Percentiles rank a stretch among this genome's conserved stretches.
These are phyloP conservation scores for Volvox reticuliferus DNA, from an alignment of 139 green algal species.

Conservation along the genomic window DNA sequence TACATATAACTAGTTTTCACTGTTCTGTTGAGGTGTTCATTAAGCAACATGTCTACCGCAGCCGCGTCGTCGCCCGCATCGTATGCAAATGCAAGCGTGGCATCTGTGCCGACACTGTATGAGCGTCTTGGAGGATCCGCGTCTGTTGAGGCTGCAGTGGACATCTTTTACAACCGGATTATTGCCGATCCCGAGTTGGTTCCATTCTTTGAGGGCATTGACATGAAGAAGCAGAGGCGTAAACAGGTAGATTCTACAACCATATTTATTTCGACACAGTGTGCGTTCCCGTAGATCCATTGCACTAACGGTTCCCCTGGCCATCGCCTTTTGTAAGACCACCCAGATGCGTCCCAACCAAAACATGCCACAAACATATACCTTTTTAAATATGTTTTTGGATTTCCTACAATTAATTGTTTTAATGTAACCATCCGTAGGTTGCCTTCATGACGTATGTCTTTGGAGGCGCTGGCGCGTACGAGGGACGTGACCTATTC, in stretches of 20 bases:
- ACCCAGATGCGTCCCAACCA: not conserved
- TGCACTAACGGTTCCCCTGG: too few relatives aligned
- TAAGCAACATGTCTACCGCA: too few relatives aligned
- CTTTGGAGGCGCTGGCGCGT: slow-evolving; percentile 26
- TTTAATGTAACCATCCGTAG: not conserved
- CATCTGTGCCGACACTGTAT: slow-evolving; percentile 17
- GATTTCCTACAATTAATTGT: too few relatives aligned
- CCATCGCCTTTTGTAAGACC: not conserved
- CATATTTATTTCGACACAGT: not conserved
- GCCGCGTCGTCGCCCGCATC: too few relatives aligned
- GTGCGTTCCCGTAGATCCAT: not conserved
- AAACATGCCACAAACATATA: not conserved
- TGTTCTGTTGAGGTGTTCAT: too few relatives aligned
- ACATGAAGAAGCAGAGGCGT: slow-evolving; percentile 35
- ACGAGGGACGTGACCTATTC: slow-evolving; percentile 27
- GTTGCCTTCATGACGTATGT: slow-evolving; percentile 43
- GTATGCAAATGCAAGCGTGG: not conserved
- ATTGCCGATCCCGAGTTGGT: not conserved
- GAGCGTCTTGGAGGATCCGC: not conserved
- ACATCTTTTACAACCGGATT: slow-evolving; percentile 34
- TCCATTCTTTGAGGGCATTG: slow-evolving; percentile 22
- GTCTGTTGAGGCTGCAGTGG: not conserved
- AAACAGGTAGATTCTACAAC: slow-evolving; percentile 16
- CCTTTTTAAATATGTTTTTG: too few relatives aligned
- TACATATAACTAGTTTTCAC: too few relatives aligned